Percentiles rank a stretch among this genome's conserved stretches.
Evolutionary conservation across 2,329 filamentous ascomycete species (phyloP).

Genomic region (Ophiocordyceps australis): DNA sequence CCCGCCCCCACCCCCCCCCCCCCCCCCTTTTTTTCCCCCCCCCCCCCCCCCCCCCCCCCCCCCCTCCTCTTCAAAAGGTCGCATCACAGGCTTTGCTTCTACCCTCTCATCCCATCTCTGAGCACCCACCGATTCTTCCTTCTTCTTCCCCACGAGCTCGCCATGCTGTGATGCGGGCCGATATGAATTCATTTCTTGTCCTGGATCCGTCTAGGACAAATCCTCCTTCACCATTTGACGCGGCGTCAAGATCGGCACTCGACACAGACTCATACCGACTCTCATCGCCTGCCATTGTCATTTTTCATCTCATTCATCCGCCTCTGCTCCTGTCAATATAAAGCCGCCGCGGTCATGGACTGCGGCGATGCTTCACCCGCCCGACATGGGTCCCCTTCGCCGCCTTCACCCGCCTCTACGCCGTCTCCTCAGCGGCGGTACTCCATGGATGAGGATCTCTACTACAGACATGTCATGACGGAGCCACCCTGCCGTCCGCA

Average conservation of each 20-base stretch:
- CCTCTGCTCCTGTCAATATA: too few relatives aligned
- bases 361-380: slow-evolving; percentile 9
- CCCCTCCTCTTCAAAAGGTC: too few relatives aligned
- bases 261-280: too few relatives aligned
- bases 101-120: neutral
- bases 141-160: slow-evolving; percentile 6
- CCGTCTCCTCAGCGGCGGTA: slow-evolving; percentile 24
- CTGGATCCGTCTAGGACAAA: slow-evolving; percentile 15
- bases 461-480: slow-evolving; percentile 33
- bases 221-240: too few relatives aligned
- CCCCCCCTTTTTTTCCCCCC: slow-evolving; percentile 4
- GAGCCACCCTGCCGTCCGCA: slow-evolving; percentile 21
- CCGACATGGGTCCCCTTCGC: slow-evolving; percentile 15
- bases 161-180: slow-evolving; percentile 15
- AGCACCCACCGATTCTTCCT: neutral
- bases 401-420: slow-evolving; percentile 8
- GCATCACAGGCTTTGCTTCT: too few relatives aligned
- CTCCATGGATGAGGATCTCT: slow-evolving; percentile 36
- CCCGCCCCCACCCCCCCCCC: slow-evolving; percentile 7
- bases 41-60: slow-evolving; percentile 1
- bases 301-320: too few relatives aligned
- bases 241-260: neutral
- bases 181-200: slow-evolving; percentile 14
- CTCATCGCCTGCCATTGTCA: neutral
- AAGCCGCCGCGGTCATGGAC: too few relatives aligned